phyloP scores from a whole-genome alignment of 2,329 filamentous ascomycete species.

The Aschersonia sp. region DNA sequence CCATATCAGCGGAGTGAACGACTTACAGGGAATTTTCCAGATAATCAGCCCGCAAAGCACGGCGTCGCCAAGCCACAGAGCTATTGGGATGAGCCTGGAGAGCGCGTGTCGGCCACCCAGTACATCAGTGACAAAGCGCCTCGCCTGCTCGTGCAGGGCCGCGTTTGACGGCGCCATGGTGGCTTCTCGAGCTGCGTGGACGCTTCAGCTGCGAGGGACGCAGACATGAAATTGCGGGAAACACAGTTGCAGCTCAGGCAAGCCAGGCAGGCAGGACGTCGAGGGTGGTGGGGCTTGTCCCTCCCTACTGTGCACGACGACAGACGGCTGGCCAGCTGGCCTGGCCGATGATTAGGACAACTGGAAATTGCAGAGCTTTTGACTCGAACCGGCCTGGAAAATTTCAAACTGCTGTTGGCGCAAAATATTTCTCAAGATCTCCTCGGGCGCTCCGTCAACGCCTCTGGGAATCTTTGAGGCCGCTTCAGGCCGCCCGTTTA shows the following conservation, averaged over 20 bases:
- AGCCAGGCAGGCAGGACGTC: no score
- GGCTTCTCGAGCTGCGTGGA: not conserved
- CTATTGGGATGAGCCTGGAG: conserved; percentile 36
- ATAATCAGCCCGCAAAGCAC: conserved; percentile 61
- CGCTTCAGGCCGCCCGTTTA: no score
- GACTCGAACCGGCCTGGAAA: no score
- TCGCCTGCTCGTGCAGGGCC: conserved; percentile 12
- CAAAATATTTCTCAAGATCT: no score
- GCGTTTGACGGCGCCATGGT: conserved; percentile 13
- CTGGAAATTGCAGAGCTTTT: no score
- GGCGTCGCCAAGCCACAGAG: conserved; percentile 56
- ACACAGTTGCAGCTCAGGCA: not conserved
- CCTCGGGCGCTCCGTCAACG: no score
- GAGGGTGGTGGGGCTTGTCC: no score
- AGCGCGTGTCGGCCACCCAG: conserved; percentile 33
- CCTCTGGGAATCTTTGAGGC: no score
- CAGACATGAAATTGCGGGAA: not conserved
- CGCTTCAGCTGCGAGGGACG: not conserved
- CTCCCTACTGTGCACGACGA: no score
- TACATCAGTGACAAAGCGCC: conserved; percentile 24
- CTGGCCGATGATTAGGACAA: no score
- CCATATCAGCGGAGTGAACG: not conserved
- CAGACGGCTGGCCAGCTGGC: no score
- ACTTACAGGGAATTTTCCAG: conserved; percentile 69
- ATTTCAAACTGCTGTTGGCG: no score